phyloP scores from a whole-genome alignment of 176 grass and related monocot genomes.

The Aegilops tauschii region DNA sequence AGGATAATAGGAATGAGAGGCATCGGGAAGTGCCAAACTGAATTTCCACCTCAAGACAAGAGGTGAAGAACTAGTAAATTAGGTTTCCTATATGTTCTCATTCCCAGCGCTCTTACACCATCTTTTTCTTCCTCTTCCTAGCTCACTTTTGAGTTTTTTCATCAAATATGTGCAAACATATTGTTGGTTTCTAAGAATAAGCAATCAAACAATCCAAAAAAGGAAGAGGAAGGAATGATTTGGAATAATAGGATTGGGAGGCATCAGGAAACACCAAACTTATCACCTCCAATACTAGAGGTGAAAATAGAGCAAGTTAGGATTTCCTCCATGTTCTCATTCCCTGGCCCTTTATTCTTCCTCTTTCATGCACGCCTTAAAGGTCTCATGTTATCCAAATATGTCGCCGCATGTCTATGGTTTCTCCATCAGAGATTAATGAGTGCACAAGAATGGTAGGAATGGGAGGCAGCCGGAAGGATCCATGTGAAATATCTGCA shows the following conservation, averaged over 20 bases:
- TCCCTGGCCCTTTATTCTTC: background rate
- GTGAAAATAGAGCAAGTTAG: background rate
- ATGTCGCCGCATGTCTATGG: no score
- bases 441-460: background rate
- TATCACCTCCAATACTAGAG: background rate
- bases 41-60: no score
- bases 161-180: no score
- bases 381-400: background rate
- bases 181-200: no score
- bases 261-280: background rate
- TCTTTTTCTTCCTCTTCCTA: no score
- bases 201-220: background rate
- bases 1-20: no score
- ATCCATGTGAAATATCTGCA: background rate
- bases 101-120: no score
- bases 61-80: no score
- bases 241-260: background rate
- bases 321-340: no score
- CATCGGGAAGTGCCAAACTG: no score
- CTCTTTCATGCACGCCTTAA: background rate
- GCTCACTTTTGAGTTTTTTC: no score
- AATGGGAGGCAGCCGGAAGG: constrained; percentile 2
- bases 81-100: no score
- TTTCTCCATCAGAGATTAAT: background rate
- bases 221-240: background rate